A percentile compares a stretch with the other conserved stretches of the same genome.
phyloP scores from a whole-genome alignment of 371 early-diverging fungal species.

The Nematocida parisii region DNA sequence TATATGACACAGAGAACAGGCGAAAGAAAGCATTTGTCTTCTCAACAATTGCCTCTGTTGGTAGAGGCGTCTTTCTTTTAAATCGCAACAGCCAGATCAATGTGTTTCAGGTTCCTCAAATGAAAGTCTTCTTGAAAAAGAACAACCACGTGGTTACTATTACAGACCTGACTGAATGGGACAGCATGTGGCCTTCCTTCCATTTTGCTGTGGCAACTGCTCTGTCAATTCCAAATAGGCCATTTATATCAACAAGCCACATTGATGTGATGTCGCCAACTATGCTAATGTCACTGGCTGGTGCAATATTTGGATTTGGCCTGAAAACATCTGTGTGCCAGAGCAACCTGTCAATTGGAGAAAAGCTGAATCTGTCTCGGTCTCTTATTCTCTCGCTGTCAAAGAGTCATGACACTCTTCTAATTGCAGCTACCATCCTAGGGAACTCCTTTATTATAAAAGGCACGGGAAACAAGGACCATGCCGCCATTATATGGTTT shows the following conservation, averaged over 20 bases:
- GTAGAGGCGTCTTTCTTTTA: constrained; percentile 39
- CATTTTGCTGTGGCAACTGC: constrained; percentile 44
- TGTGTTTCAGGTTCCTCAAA: constrained; percentile 43
- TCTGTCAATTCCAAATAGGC: constrained; percentile 53
- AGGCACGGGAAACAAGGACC: constrained; percentile 32
- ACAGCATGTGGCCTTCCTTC: constrained; percentile 56
- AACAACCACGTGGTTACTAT: constrained; percentile 38
- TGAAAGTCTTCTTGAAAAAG: constrained; percentile 54
- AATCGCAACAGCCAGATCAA: constrained; percentile 31
- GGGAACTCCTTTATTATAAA: constrained; percentile 51
- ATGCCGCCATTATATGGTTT: constrained; percentile 23
- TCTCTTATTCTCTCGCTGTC: constrained; percentile 49
- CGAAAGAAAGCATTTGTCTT: constrained; percentile 54
- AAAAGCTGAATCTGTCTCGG: constrained; percentile 21
- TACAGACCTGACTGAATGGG: constrained; percentile 34
- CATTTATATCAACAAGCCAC: constrained; percentile 52
- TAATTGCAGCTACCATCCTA: constrained; percentile 49
- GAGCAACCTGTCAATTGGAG: constrained; percentile 13
- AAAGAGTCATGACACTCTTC: constrained; percentile 33
- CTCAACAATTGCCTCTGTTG: constrained; percentile 28
- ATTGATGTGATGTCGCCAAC: constrained; percentile 24
- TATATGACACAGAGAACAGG: constrained; percentile 57
- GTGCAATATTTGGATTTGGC: constrained; percentile 53
- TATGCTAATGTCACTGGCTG: constrained; percentile 32
- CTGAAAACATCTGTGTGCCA: constrained; percentile 30